Base-by-base conservation (phyloP, 2,329 filamentous ascomycete species). In the Passalora sequoiae region DNA sequence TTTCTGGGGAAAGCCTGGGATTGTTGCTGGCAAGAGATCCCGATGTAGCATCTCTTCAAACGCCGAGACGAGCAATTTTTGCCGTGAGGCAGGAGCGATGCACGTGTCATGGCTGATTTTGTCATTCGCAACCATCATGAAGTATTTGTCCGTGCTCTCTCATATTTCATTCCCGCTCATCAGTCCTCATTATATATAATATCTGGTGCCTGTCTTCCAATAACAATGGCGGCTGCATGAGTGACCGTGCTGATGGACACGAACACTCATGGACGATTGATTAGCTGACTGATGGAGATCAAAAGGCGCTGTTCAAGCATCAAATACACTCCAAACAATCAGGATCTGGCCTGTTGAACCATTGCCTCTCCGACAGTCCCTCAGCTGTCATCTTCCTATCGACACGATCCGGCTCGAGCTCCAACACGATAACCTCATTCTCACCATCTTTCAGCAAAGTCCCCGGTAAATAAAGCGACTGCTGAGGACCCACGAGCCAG, bases 401-500 rank as follows among this genome's bases (percentile, higher is more conserved):
- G 7, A 44, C 21, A 1, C 17, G 30, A 44, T 47, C 45, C 4
- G 40, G 45, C 16, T 47, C 45, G 9, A 47, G 28, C 25, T 47
- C 45, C 35, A 47, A 16, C 5, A 44, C 40, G 12, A 47, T 12
- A 4, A 47, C 36, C 30, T 41, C 40, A 22, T 41, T 47, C 15
- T 33, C 21, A 12, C 17, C 30, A 31, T 4, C 17, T 28, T 47
- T 40, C 8, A 47, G 7, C 9, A 43, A 10, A n/a, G 36, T 43
- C 3, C 45, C 40, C 6, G 45, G 45, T 1, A 47, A 12, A n/a
- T 47, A 47, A 9, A 44, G 32, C n/a, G 45, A 47, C 32, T 47
- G 40, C 17, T 47, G 45, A 4, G 45, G 45, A 9, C 45, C 45
- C 0, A 47, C 45, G 24, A 44, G 36, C 45, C 45, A 47, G 32